phyloP scores from a whole-genome alignment of 495 filamentous ascomycete species.

The Aspergillus leporis region DNA sequence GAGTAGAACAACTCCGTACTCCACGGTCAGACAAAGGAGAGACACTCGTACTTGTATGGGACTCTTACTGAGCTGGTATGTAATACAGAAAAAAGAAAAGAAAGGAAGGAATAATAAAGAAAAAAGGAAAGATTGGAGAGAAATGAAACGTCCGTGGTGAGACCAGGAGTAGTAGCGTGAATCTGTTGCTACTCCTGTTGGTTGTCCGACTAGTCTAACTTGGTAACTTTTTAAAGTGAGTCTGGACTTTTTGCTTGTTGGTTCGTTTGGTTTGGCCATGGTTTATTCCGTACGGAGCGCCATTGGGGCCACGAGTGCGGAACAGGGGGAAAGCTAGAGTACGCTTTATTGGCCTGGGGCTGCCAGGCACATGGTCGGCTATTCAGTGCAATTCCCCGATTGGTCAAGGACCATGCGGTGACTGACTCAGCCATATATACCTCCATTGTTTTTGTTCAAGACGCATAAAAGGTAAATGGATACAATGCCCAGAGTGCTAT shows the following conservation, averaged over 20 bases:
- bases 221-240: neutral
- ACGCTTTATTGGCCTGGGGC: neutral
- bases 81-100: neutral
- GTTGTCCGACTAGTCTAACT: neutral
- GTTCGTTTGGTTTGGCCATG: neutral
- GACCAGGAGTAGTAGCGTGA: slow-evolving; percentile 4
- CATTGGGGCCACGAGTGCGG: slow-evolving; percentile 5
- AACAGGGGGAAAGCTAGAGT: neutral
- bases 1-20: neutral
- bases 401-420: neutral
- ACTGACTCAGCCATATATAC: slow-evolving; percentile 1
- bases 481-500: no score
- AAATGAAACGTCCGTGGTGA: slow-evolving; percentile 1
- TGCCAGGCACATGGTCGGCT: slow-evolving; percentile 2
- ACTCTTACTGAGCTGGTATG: neutral
- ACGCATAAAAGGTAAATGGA: no score
- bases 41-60: neutral
- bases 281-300: neutral
- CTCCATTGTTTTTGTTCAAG: neutral
- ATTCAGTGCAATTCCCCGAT: neutral
- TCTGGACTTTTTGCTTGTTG: slow-evolving; percentile 1
- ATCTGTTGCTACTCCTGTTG: neutral
- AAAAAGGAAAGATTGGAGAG: neutral
- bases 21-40: slow-evolving; percentile 3
- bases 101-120: neutral